Base-by-base conservation (phyloP, 2,329 filamentous ascomycete genomes). In the Scedosporium boydii region DNA sequence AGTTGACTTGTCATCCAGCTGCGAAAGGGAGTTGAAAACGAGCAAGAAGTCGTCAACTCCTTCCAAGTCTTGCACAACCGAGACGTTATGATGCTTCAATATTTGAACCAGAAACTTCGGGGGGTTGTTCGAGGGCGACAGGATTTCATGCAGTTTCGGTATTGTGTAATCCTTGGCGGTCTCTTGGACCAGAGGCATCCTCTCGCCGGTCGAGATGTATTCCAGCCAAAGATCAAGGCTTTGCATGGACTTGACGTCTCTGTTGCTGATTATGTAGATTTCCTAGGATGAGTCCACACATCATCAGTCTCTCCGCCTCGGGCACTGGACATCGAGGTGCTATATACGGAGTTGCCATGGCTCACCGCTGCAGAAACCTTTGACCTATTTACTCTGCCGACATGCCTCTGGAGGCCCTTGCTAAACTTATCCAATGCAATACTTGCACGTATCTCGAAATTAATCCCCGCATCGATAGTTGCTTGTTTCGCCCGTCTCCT, bases 231-330 rank as follows among this genome's bases (percentile, higher is more conserved):
- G 65, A 62, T 77, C 76, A 1, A 77, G 69, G 34, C 68, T 66
- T 29, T 67, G 66, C 66, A 77, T 70, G 0, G 74, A 74, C 29
- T 68, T 64, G 53, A 73, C 65, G 62, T 77, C 76, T 56, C 73
- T 68, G 63, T 77, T 78, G 64, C 73, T 77, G 60, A 78, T 77
- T 6, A 76, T 71, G 58, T 77, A 77, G 7, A 77, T 69, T 64
- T 77, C 75, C 74, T 76, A 46, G 18, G 6, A 23, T 6, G 9
- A 34, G 29, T 9, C 29, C 29, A 34, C 29, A 7, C 41, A 51
- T 59, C 61, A 67, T 42, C 63, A 51, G n/a, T 23, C 26, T 9
- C 51, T 12, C 7, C 7, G 34, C 21, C 18, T 42, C 23, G 18
- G n/a, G n/a, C n/a, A n/a, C n/a, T n/a, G n/a, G 23, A 27, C 41